Base-by-base conservation (phyloP, 148 eudicot genomes). In the Chenopodium quinoa region DNA sequence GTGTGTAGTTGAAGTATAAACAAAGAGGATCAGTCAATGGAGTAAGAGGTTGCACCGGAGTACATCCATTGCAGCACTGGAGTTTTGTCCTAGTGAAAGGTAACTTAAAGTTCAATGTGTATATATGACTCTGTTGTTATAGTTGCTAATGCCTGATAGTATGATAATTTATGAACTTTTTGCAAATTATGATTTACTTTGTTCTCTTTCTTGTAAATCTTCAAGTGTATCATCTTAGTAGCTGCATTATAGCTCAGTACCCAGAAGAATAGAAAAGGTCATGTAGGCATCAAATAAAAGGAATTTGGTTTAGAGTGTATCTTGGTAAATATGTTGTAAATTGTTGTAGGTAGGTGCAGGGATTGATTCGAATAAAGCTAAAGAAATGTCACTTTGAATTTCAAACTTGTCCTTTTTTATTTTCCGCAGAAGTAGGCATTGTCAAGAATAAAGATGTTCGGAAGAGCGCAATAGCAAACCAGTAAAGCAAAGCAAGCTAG, bases 21-120 rank as follows among this genome's bases (percentile, higher is more conserved):
- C 82, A 77, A 97, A 94, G 99, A 90, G 88, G 86, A 80, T 97
- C 76, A 83, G 83, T 77, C 97, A 94, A 83, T 86, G 90, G 95
- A 94, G 97, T 78, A 97, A 89, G 87, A 91, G 93, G 86, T 91
- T 94, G 89, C 98, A 94, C 85, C 90, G 86, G 81, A 97, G 98
- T 80, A 90, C 97, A 80, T 75, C 80, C 47, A 83, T 97, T 82
- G 86, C 80, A 60, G 86, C 94, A 22, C 85, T 97, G 65, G 97
- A 97, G 80, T 94, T 97, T 84, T 97, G 97, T 79, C 98, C 98
- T 5, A 97, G 82, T 90, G 99, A 97, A 85, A 97, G 99, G 99
- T 91, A 88, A 84, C 74, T 29, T 48, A 6, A 16, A 62, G 70
- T 64, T 71, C 65, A 13, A 20, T 20, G 31, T 7, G 19, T 56